Evolutionary conservation across 2,329 filamentous ascomycete genomes (phyloP), one percentile per base, ranked within the genome.

Genomic region (Leptographium lundbergii): DNA sequence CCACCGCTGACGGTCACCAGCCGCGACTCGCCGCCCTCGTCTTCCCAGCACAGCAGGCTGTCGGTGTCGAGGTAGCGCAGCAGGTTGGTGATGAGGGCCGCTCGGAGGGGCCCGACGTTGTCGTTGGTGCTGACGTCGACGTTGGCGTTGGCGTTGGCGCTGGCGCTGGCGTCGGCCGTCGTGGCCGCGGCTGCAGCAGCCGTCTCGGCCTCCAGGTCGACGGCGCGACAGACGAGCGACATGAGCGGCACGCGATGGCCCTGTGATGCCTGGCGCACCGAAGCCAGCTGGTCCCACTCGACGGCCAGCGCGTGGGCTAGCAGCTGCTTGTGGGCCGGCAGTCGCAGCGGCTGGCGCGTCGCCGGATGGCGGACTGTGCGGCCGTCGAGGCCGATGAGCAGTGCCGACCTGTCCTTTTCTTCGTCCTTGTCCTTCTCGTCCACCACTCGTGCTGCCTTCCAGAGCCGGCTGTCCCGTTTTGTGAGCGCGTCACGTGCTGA

Each of bases 1-100:
- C 7, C 9, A 9, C 11, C 19, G 52, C 27, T 27, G 17, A 39
- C 50, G 22, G 22, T 27, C n/a, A 32, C 17, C 56, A 39, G 22
- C 25, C 24, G 52, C 34, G 75, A 70, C 48, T 83, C 73, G 42
- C 76, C 73, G 1, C 78, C 75, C 2, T 77, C 75, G 48, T 82
- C 78, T 27, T 80, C 90, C 89, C 91, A 96, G 80, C 92, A 97
- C 1, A 99, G 82, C 42, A 97, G 75, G 0, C 89, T 91, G 73
- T 99, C 94, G 1, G 94, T 97, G 66, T 91, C 85, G 29, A 99
- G 80, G 71, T 97, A 97, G 54, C 87, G 82, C 78, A 97, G 81
- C 57, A 94, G 74, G 63, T 83, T 85, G 22, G 75, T 77, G 19
- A 87, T 74, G 54, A 96, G 84, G 48, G 80, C 75, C 0, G 79